A percentile compares a stretch with the other conserved stretches of the same genome.
phyloP scores from a whole-genome alignment of 768 basidiomycete genomes.

The Udeniomyces megalosporus region DNA sequence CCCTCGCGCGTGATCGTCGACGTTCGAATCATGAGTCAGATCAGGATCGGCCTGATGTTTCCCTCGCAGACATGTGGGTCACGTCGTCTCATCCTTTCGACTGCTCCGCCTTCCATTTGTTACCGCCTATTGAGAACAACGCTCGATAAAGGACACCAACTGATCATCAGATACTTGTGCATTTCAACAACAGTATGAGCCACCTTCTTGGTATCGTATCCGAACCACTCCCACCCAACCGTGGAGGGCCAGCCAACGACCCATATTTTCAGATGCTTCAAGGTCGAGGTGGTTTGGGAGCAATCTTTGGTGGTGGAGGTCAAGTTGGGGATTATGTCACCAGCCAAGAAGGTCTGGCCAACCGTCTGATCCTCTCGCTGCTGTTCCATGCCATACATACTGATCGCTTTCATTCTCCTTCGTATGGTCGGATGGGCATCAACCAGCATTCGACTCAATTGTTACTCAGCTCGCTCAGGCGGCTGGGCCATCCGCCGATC shows the following conservation, averaged over 20 bases:
- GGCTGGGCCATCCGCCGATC: conserved; percentile 38
- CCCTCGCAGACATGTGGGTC: no score
- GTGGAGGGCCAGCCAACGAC: neutral
- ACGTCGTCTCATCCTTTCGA: neutral
- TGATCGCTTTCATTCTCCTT: no score
- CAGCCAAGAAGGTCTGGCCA: conserved; percentile 58
- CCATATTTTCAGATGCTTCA: conserved; percentile 7
- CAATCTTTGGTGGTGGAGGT: conserved; percentile 34
- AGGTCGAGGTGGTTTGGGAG: conserved; percentile 4
- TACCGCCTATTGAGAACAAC: neutral
- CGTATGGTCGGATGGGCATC: no score
- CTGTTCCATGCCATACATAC: neutral
- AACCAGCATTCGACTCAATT: conserved; percentile 69
- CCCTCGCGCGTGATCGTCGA: no score
- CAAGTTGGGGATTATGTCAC: conserved; percentile 83
- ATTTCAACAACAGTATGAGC: neutral
- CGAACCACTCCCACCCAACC: neutral
- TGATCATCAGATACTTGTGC: neutral
- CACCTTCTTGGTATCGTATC: conserved; percentile 1
- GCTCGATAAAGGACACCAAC: neutral
- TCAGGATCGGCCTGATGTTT: no score
- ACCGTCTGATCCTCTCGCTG: neutral
- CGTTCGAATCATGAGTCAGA: no score
- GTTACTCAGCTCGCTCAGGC: conserved; percentile 64
- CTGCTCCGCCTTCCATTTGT: neutral